Base-by-base conservation (phyloP, 2,329 filamentous ascomycete species). In the Zymoseptoria crescenta region DNA sequence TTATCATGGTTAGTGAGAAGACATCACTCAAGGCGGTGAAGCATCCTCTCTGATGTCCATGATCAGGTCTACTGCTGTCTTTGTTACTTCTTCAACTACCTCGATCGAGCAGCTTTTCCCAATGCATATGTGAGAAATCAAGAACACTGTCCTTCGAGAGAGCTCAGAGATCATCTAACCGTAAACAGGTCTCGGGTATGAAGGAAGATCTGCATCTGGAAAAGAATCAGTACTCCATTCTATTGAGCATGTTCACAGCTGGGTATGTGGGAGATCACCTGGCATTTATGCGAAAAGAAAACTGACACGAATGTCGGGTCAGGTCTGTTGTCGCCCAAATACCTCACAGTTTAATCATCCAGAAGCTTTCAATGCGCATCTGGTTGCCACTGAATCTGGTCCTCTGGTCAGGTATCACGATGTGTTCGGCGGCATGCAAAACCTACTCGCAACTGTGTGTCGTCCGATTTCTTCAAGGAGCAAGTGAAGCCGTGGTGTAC, bases 401-500 rank as follows among this genome's bases (percentile, higher is more conserved):
- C 2, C 61, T 73, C 3, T 76, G 74, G 74, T 73, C 73, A 1
- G 68, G 75, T 19, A 68, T 74, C 27, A 75, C 74, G 0, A 74
- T 75, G 59, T 68, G 67, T 19, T 71, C 73, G 49, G 71, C 69
- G 29, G 72, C 72, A 49, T 73, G 74, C 67, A 69, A 71, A 9
- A 74, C 67, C 27, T 69, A 70, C 55, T 67, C 69, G 21, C 72
- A 75, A 45, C 72, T 75, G 24, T 75, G 74, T 53, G 73, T 70
- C 1, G 73, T 72, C 3, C 66, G 74, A 4, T 76, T 75, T 55
- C 58, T 76, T 2, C 67, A 75, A 0, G 82, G 80, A 8, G 72
- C 84, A 13, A 77, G 78, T 50, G 83, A 86, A 68, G 76, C 80
- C 0, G 24, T 20, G 19, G 24, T 27, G 24, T 50, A 79, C 59